Conservation (phyloP, 176 grass and related monocot species). For the Guadua angustifolia region DNA sequence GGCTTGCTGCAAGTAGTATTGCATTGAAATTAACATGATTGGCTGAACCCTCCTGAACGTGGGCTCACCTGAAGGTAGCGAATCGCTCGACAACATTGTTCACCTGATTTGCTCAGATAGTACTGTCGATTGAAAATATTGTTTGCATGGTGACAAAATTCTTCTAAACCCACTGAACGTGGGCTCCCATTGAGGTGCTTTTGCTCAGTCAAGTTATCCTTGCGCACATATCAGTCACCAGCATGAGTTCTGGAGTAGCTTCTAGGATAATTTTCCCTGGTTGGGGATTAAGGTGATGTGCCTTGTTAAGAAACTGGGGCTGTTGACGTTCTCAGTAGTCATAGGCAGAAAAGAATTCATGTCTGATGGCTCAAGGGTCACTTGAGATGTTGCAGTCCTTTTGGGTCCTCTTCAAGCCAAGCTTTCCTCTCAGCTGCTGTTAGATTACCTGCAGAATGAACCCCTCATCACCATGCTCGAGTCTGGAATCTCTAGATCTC, state of each 20-base stretch:
- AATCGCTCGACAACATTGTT: neutral
- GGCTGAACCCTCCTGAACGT: neutral
- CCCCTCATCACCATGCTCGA: neutral
- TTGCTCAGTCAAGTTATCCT: neutral
- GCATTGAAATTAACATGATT: neutral
- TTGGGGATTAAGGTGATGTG: neutral
- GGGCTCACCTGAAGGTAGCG: neutral
- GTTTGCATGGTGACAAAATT: neutral
- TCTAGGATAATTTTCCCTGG: neutral
- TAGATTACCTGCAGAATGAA: too few relatives aligned
- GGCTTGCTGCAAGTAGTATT: slow-evolving; percentile 23
- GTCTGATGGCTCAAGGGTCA: too few relatives aligned
- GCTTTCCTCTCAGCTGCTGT: neutral
- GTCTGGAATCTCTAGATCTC: too few relatives aligned
- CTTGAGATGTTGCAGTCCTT: neutral
- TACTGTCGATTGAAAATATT: neutral
- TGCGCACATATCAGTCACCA: neutral
- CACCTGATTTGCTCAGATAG: neutral
- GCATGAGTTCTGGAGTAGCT: neutral
- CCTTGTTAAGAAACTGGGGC: too few relatives aligned
- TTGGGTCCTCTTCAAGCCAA: neutral
- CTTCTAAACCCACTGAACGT: neutral
- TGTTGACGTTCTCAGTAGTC: too few relatives aligned
- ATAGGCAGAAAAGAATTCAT: too few relatives aligned
- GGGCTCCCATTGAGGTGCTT: neutral